Conservation (phyloP, 495 filamentous ascomycete genomes). For the Neurospora hispaniola region DNA sequence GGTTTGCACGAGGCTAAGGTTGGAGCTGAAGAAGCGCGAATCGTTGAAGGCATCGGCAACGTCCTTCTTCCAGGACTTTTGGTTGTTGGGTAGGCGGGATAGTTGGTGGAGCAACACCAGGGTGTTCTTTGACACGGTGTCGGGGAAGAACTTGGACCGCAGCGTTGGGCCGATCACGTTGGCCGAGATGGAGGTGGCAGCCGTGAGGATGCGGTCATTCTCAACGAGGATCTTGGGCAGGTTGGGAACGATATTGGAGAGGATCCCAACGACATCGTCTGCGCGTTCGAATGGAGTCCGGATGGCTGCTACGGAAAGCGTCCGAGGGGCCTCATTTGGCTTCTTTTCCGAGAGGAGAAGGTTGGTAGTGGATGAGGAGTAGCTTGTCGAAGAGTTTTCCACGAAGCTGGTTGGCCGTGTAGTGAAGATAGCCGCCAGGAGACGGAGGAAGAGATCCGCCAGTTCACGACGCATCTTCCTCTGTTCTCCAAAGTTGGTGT, state of each 20-base stretch:
- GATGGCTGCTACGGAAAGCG: slow-evolving; percentile 11
- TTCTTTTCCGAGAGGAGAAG: slow-evolving; percentile 17
- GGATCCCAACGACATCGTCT: slow-evolving; percentile 72
- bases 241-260: slow-evolving; percentile 67
- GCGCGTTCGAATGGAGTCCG: slow-evolving; percentile 33
- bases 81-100: slow-evolving; percentile 60
- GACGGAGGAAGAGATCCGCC: slow-evolving; percentile 75
- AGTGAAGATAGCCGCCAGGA: slow-evolving; percentile 85
- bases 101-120: slow-evolving; percentile 70
- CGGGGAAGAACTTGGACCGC: slow-evolving; percentile 77
- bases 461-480: slow-evolving; percentile 87
- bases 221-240: slow-evolving; percentile 80
- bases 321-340: slow-evolving; percentile 2
- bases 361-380: slow-evolving; percentile 16
- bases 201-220: slow-evolving; percentile 68
- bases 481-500: slow-evolving; percentile 96
- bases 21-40: slow-evolving; percentile 63
- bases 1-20: slow-evolving; percentile 51
- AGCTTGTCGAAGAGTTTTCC: slow-evolving; percentile 15
- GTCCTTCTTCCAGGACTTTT: slow-evolving; percentile 91
- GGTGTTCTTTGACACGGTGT: slow-evolving; percentile 63
- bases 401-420: slow-evolving; percentile 62
- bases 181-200: slow-evolving; percentile 67
- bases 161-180: slow-evolving; percentile 76
- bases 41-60: slow-evolving; percentile 88